These are phyloP conservation scores for Quercus agrifolia DNA, from an alignment of 306 rosid genomes.

Conservation along the genomic window DNA sequence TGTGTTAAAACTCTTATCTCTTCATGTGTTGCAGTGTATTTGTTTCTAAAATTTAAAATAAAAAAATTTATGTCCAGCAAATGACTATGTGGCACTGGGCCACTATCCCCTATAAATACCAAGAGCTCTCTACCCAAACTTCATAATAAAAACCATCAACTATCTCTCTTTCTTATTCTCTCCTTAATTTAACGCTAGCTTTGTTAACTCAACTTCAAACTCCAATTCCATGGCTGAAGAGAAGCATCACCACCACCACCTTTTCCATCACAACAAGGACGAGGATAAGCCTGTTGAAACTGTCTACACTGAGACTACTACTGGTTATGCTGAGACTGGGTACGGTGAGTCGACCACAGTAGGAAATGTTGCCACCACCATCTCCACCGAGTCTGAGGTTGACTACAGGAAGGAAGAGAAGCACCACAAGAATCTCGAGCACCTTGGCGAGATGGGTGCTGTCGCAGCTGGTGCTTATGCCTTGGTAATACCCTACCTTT, in stretches of 20 bases:
- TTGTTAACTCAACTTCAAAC: too few relatives aligned
- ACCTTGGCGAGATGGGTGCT: slow-evolving; percentile 51
- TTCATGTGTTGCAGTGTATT: fast-evolving
- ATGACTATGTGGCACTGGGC: neutral
- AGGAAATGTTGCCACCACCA: neutral
- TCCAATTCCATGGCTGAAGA: slow-evolving; percentile 54
- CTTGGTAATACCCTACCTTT: slow-evolving; percentile 37
- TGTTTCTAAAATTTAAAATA: too few relatives aligned
- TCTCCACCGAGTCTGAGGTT: neutral
- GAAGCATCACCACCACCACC: slow-evolving; percentile 28
- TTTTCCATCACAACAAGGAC: slow-evolving; percentile 51
- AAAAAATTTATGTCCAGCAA: too few relatives aligned
- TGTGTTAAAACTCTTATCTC: fast-evolving
- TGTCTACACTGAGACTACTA: neutral
- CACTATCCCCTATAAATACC: neutral
- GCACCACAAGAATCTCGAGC: slow-evolving; percentile 66
- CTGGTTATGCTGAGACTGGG: neutral
- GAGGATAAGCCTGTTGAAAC: slow-evolving; percentile 22
- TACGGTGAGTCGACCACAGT: neutral
- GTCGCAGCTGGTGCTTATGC: slow-evolving; percentile 57
- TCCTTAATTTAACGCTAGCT: too few relatives aligned
- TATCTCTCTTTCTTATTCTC: neutral
- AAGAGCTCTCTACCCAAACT: neutral
- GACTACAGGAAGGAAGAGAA: slow-evolving; percentile 68
- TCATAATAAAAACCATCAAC: neutral